Conservation (phyloP, 768 basidiomycete genomes). For the Tricholoma sp. region DNA sequence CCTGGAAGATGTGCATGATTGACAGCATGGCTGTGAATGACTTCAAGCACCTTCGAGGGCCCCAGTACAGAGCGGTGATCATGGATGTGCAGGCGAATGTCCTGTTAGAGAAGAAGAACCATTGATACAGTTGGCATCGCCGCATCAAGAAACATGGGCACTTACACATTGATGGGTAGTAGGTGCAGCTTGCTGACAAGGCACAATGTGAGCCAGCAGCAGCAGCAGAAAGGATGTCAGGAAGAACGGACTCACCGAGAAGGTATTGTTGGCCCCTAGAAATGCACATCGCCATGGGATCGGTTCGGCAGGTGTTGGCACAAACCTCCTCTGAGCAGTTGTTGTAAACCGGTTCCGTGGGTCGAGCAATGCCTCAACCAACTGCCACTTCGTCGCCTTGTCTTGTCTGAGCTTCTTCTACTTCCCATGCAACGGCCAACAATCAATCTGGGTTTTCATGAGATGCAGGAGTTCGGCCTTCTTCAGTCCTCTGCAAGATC, state of each 20-base stretch:
- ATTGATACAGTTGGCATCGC: not conserved
- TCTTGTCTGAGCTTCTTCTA: not conserved
- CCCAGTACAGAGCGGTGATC: not conserved
- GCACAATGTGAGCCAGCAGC: too few relatives aligned
- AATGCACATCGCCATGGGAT: too few relatives aligned
- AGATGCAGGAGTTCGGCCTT: not conserved
- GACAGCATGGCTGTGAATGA: not conserved
- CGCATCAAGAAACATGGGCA: not conserved
- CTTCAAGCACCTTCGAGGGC: not conserved
- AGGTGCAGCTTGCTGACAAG: not conserved
- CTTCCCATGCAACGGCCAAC: not conserved
- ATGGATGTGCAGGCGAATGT: not conserved
- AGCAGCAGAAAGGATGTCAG: too few relatives aligned
- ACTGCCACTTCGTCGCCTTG: not conserved
- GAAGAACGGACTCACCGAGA: too few relatives aligned
- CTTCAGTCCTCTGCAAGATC: not conserved
- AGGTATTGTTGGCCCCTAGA: too few relatives aligned
- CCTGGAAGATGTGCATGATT: not conserved
- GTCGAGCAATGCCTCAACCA: not conserved
- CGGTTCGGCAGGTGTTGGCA: too few relatives aligned
- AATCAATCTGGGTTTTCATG: not conserved
- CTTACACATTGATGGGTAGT: not conserved
- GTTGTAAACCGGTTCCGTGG: too few relatives aligned
- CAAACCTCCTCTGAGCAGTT: not conserved
- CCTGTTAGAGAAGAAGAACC: not conserved